These are phyloP conservation scores for Amphichorda felina DNA, from an alignment of 2,329 filamentous ascomycete genomes.

Conservation along the genomic window DNA sequence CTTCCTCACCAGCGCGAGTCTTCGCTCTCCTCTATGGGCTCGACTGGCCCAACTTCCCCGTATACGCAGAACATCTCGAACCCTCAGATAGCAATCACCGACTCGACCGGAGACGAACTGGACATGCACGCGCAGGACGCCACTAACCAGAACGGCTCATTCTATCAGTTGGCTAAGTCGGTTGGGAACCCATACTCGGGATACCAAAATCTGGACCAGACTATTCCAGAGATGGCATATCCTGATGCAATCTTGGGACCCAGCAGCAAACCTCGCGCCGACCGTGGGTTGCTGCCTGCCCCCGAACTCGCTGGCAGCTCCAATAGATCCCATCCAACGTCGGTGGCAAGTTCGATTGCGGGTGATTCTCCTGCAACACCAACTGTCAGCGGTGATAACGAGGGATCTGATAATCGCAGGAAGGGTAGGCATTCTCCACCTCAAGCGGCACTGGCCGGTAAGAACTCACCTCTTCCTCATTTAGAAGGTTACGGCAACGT, in stretches of 20 bases:
- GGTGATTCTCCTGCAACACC: conserved; percentile 51
- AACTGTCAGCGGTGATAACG: conserved; percentile 34
- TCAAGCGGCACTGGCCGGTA: conserved; percentile 5
- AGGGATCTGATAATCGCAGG: conserved; percentile 34
- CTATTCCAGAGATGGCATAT: conserved; percentile 26
- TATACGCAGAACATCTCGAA: conserved; percentile 42
- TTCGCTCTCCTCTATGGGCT: conserved; percentile 48
- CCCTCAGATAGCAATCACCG: conserved; percentile 44
- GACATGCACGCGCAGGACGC: conserved; percentile 22
- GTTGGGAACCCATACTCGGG: conserved; percentile 21
- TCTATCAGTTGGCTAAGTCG: conserved; percentile 33
- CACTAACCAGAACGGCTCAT: conserved; percentile 14
- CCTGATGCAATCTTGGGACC: conserved; percentile 24
- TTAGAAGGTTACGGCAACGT: conserved; percentile 44
- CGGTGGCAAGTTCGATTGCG: conserved; percentile 43
- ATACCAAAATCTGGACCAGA: conserved; percentile 26
- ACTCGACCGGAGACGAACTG: conserved; percentile 33
- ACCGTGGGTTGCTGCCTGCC: conserved; percentile 29
- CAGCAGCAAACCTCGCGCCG: conserved; percentile 21
- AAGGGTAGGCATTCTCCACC: conserved; percentile 34
- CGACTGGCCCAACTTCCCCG: conserved; percentile 47
- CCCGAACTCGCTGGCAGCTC: conserved; percentile 27
- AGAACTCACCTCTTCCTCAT: conserved; percentile 50
- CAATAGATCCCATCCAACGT: conserved; percentile 36
- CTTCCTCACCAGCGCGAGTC: conserved; percentile 46